Evolutionary conservation across 163 green algal species (phyloP).

Genomic region (Prototheca wickerhamii): DNA sequence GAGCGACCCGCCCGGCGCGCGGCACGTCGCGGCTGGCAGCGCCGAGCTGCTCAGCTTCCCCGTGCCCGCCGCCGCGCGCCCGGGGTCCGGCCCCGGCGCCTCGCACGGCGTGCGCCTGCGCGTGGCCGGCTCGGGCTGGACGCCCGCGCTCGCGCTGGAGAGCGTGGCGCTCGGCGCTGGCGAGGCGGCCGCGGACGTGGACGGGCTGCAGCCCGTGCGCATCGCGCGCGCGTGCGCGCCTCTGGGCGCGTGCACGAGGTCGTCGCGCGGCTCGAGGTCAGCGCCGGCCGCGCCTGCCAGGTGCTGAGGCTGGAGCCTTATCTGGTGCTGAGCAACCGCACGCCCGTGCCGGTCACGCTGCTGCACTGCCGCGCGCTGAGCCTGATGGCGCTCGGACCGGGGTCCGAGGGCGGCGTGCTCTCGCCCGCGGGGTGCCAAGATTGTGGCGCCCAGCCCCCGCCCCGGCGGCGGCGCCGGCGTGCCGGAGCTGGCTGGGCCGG

Average conservation of each 20-base stretch:
- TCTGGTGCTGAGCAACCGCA: slow-evolving; percentile 62
- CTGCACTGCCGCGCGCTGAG: slow-evolving; percentile 33
- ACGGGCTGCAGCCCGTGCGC: slow-evolving; percentile 46
- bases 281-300: slow-evolving; percentile 14
- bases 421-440: too few relatives aligned
- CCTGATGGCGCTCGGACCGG: neutral
- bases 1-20: slow-evolving; percentile 12
- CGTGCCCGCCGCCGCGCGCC: slow-evolving; percentile 6
- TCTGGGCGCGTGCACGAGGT: slow-evolving; percentile 51
- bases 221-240: slow-evolving; percentile 35
- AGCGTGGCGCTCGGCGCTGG: neutral
- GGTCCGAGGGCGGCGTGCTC: too few relatives aligned
- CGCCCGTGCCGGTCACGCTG: slow-evolving; percentile 53
- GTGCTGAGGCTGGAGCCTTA: slow-evolving; percentile 61
- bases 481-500: too few relatives aligned
- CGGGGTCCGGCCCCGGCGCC: neutral
- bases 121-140: slow-evolving; percentile 52
- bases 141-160: slow-evolving; percentile 46
- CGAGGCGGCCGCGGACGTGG: slow-evolving; percentile 1
- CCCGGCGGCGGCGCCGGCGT: too few relatives aligned
- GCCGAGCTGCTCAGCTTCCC: slow-evolving; percentile 56
- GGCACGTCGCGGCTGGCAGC: slow-evolving; percentile 30
- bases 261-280: slow-evolving; percentile 43
- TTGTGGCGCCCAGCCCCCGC: too few relatives aligned
- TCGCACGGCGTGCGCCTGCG: slow-evolving; percentile 28